Evolutionary conservation across 192 early-diverging fungal species (phyloP), one percentile per base, ranked within the genome.

Genomic region (Coemansia sp.): DNA sequence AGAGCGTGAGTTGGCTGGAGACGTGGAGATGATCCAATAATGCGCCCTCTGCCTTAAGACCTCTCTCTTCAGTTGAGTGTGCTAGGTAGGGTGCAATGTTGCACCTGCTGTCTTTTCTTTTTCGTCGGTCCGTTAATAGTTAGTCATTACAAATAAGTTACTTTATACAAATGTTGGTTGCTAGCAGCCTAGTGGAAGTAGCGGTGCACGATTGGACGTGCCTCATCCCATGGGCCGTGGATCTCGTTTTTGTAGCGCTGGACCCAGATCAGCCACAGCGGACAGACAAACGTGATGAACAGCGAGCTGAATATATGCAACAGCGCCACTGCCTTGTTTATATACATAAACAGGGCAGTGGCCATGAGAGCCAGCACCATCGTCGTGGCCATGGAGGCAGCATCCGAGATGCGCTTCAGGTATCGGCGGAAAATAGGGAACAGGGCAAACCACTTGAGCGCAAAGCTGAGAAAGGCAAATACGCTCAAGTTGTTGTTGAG

Each of bases 241-340:
- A 97, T 97, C 78, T 97, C 94, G 77, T 96, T 96, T 84, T 99
- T 99, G 84, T 96, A 99, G 40, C 92, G 90, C 85, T 97, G 95
- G 30, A 96, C 88, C 78, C 89, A 90, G 38, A 95, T 93, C 62
- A 99, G 87, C 93, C 94, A 94, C 65, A 89, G 89, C 1, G 97
- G 97, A 62, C 94, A 95, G 30, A 90, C 82, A 80, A 96, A 91
- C 0, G 89, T 96, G 46, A 96, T 82, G 70, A 95, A 95, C 37
- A 88, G 82, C 67, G 91, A 88, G 23, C 86, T 86, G 14, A 89
- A 71, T 42, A 93, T 85, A 66, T 90, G 87, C 26, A 92, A 72
- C 43, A 92, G 78, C 3, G 89, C 88, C 14, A 94, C 83, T 2
- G 88, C 87, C 37, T 87, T 85, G 16, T 89, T 89, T 21, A 94